Evolutionary conservation across 148 eudicot species (phyloP), one percentile per base, ranked within the genome.

Genomic region (Linanthus parryae): DNA sequence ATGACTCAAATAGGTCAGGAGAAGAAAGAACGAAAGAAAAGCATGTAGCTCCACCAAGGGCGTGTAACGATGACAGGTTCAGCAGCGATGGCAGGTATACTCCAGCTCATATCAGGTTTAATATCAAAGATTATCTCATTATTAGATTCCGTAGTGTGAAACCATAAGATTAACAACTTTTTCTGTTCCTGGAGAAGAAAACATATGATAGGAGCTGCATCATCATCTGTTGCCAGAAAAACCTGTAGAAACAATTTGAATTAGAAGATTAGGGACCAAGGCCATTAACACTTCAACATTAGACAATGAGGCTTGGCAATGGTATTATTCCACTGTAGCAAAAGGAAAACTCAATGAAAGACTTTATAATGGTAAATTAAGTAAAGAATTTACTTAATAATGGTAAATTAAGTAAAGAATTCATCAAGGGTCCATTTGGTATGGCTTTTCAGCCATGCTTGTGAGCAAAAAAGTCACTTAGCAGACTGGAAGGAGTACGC

Each of bases 171-270:
- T 37, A 80, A 67, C 57, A 94, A 65, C 62, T 68, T 88, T 63
- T 74, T 94, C 67, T 82, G 99, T 48, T 94, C 99, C 76, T 74
- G 88, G 46, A 88, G 76, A 73, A 94, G 89, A 60, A 88, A 81
- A 73, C 96, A 94, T 50, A 88, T 62, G 24, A 94, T 44, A 19
- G 91, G 99, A 40, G 72, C 63, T 30, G 78, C 78, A 64, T 82
- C 94, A 69, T 80, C 79, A 59, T 94, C 92, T 4, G 85, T 76
- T 2, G 95, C 92, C 65, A 88, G 48, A 70, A 94, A 88, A 22
- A 94, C 95, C 99, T 94, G 72, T 30, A n/a, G n/a, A 9, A 61
- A 48, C 51, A 18, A 28, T 31, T 33, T 26, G 37, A 50, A 38
- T 12, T 35, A 35, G 16, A 27, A 10, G 40, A 42, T 9, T 43